These are phyloP conservation scores for Geotrichum fermentans DNA, from an alignment of 1,139 yeast genomes.

Conservation along the genomic window DNA sequence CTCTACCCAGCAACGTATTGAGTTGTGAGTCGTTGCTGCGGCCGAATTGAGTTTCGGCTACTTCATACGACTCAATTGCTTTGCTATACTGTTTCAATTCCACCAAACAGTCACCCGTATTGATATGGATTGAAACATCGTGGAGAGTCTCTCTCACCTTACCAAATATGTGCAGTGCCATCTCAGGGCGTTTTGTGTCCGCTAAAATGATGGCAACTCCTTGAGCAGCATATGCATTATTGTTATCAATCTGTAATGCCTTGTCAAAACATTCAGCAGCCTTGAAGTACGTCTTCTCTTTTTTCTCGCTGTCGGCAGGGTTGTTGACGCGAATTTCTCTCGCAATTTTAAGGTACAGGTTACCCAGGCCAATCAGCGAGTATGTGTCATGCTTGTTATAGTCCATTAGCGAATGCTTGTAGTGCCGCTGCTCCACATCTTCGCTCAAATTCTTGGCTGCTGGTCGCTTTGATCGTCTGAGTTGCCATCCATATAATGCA, in stretches of 20 bases:
- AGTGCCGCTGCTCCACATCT: constrained; percentile 65
- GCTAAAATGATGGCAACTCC: constrained; percentile 93
- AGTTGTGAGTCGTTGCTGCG: constrained; percentile 61
- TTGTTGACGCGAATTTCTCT: constrained; percentile 58
- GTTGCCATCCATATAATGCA: constrained; percentile 89
- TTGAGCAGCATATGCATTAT: constrained; percentile 93
- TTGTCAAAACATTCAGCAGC: constrained; percentile 89
- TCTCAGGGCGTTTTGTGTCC: constrained; percentile 69
- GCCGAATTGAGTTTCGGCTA: constrained; percentile 65
- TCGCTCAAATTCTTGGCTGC: constrained; percentile 44
- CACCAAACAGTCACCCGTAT: constrained; percentile 80
- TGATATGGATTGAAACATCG: constrained; percentile 77
- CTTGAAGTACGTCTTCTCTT: constrained; percentile 72
- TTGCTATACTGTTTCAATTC: constrained; percentile 79
- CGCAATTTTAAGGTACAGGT: constrained; percentile 77
- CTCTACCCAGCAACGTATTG: constrained; percentile 72
- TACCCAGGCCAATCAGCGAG: constrained; percentile 85
- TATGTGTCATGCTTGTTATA: constrained; percentile 79
- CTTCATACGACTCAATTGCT: constrained; percentile 84
- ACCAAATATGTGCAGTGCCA: constrained; percentile 81
- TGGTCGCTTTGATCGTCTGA: constrained; percentile 46
- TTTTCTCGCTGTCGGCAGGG: constrained; percentile 58
- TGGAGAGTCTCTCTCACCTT: constrained; percentile 85
- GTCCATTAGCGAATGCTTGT: constrained; percentile 76
- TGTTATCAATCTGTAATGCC: constrained; percentile 76